A percentile compares a stretch with the other conserved stretches of the same genome.
Conservation (phyloP, 352 stramenopile genomes). For the Pythium myriotylum region DNA sequence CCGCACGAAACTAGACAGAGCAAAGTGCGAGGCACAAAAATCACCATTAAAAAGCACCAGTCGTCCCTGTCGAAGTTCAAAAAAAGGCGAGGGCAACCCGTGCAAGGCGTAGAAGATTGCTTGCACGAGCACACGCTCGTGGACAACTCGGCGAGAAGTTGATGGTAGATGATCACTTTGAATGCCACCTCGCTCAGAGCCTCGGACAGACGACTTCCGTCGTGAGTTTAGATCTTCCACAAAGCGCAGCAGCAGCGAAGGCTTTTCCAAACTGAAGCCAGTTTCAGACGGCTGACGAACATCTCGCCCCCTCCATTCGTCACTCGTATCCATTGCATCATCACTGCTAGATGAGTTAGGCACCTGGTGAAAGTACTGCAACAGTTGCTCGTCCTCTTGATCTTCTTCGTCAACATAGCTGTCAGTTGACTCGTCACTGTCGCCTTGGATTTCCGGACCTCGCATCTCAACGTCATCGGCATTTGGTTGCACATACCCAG, state of each 20-base stretch:
- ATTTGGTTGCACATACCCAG: background rate
- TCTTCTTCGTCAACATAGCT: slow-evolving; percentile 10
- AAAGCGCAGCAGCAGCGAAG: background rate
- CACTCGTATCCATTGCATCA: slow-evolving; percentile 9
- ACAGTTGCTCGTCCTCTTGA: slow-evolving; percentile 36
- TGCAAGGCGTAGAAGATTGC: slow-evolving; percentile 62
- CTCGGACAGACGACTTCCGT: too few relatives aligned
- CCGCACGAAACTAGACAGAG: slow-evolving; percentile 10
- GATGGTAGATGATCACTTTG: slow-evolving; percentile 1
- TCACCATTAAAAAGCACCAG: slow-evolving; percentile 36
- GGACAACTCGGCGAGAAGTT: slow-evolving; percentile 41
- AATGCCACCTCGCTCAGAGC: too few relatives aligned
- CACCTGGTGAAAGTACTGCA: slow-evolving; percentile 44
- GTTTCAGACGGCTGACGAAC: background rate
- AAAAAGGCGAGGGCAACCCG: slow-evolving; percentile 53
- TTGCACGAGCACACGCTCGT: slow-evolving; percentile 50
- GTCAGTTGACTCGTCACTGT: slow-evolving; percentile 9
- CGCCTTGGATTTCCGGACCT: slow-evolving; percentile 2
- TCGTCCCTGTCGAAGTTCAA: slow-evolving; percentile 34
- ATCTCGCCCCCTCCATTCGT: background rate
- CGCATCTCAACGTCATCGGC: slow-evolving; percentile 25
- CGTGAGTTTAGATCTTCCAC: slow-evolving; percentile 1
- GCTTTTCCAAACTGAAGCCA: slow-evolving; percentile 20
- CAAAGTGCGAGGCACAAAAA: slow-evolving; percentile 29
- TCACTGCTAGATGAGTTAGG: background rate